Evolutionary conservation across 2,329 filamentous ascomycete genomes (phyloP).

Genomic region (Sporothrix brasiliensis): DNA sequence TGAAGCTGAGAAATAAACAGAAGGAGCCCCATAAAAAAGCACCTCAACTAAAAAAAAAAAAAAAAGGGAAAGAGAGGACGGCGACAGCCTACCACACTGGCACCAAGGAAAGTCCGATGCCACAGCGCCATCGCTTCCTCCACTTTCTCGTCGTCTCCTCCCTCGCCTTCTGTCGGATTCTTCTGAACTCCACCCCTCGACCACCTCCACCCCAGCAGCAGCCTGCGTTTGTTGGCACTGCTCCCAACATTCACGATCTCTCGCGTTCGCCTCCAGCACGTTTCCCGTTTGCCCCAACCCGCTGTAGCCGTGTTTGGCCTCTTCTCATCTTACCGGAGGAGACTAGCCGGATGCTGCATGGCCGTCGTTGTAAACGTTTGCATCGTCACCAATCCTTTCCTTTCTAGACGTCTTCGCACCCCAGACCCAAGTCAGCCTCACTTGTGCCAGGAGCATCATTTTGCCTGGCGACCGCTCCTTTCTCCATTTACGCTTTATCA

Average conservation of each 20-base stretch:
- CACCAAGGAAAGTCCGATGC: slow-evolving; percentile 22
- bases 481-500: neutral
- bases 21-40: slow-evolving; percentile 1
- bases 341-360: slow-evolving; percentile 12
- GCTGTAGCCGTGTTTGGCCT: neutral
- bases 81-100: neutral
- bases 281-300: slow-evolving; percentile 5
- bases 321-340: slow-evolving; percentile 1
- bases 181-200: slow-evolving; percentile 23
- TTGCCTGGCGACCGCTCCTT: slow-evolving; percentile 23
- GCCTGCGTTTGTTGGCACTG: slow-evolving; percentile 25
- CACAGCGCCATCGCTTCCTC: slow-evolving; percentile 28
- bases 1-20: slow-evolving; percentile 23
- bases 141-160: slow-evolving; percentile 23
- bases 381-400: slow-evolving; percentile 1
- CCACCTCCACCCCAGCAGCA: slow-evolving; percentile 20
- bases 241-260: slow-evolving; percentile 13
- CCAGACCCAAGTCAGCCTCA: neutral
- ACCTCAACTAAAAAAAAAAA: slow-evolving; percentile 4
- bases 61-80: neutral
- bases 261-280: neutral
- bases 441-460: neutral
- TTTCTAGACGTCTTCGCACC: neutral
- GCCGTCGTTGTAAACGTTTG: neutral
- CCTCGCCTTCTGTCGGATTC: slow-evolving; percentile 23